Percentiles rank a stretch among this genome's conserved stretches.
These are phyloP conservation scores for Cutaneotrichosporon cyanovorans DNA, from an alignment of 1,284 basidiomycete species.

Conservation along the genomic window DNA sequence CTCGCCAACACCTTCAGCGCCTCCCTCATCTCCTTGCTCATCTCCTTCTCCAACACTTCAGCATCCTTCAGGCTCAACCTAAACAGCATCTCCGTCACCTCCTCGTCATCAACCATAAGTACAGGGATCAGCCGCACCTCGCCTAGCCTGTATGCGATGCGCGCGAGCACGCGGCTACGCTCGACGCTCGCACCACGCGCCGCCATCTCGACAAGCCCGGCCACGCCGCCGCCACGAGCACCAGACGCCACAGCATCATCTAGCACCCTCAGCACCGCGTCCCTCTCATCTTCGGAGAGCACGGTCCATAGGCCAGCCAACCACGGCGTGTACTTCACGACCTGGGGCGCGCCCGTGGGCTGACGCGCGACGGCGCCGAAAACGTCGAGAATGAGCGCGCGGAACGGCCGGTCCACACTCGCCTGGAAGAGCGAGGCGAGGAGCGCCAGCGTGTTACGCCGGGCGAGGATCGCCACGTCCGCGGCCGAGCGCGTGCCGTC, in stretches of 20 bases:
- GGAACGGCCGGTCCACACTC: conserved; percentile 52
- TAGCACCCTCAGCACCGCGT: conserved; percentile 7
- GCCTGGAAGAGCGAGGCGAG: conserved; percentile 71
- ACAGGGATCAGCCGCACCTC: conserved; percentile 3
- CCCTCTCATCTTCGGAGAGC: conserved; percentile 13
- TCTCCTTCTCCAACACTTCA: too few species aligned
- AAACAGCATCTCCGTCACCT: conserved; percentile 8
- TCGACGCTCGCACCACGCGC: background rate
- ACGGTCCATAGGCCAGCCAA: conserved; percentile 60
- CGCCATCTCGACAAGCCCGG: conserved; percentile 5
- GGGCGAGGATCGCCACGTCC: conserved; percentile 74
- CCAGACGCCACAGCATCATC: conserved; percentile 15
- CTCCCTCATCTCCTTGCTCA: too few species aligned
- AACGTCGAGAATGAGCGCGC: conserved; percentile 51
- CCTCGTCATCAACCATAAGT: background rate
- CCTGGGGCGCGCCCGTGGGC: conserved; percentile 56
- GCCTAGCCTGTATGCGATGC: conserved; percentile 2
- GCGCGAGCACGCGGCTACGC: conserved; percentile 1
- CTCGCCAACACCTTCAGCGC: too few species aligned
- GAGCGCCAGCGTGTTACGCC: conserved; percentile 80
- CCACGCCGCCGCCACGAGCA: conserved; percentile 3
- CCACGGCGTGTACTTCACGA: conserved; percentile 69
- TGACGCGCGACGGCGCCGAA: conserved; percentile 64
- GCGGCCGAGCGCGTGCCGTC: conserved; percentile 63
- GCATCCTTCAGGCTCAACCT: conserved; percentile 8